Percentiles rank a stretch among this genome's conserved stretches.
Evolutionary conservation across 768 basidiomycete genomes (phyloP).

Genomic region (Lactifluus pinguis): DNA sequence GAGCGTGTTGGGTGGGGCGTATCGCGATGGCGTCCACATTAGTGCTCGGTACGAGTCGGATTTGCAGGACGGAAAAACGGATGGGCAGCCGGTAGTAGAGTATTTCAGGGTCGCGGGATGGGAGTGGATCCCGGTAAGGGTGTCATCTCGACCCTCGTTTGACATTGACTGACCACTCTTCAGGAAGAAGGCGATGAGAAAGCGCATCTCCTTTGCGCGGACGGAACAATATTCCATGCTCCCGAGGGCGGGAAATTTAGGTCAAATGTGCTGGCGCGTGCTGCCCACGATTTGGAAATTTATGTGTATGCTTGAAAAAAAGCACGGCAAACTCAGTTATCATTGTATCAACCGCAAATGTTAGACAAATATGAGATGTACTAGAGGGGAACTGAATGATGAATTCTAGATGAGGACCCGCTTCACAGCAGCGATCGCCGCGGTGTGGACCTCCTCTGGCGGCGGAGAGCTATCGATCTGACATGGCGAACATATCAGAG

Average conservation of each 20-base stretch:
- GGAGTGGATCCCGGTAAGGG: constrained; percentile 78
- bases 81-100: constrained; percentile 57
- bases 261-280: constrained; percentile 35
- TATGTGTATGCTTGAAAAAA: constrained; percentile 37
- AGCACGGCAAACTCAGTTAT: background rate
- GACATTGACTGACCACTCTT: constrained; percentile 1
- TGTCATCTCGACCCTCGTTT: background rate
- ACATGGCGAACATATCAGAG: background rate
- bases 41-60: constrained; percentile 36
- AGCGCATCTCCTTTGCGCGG: constrained; percentile 71
- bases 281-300: constrained; percentile 31
- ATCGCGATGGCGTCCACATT: constrained; percentile 66
- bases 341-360: background rate
- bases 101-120: constrained; percentile 72
- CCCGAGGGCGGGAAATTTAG: constrained; percentile 48
- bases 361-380: background rate
- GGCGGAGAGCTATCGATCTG: constrained; percentile 63
- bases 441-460: constrained; percentile 62
- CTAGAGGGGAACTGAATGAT: background rate
- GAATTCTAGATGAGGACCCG: constrained; percentile 31
- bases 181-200: constrained; percentile 51
- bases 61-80: constrained; percentile 36
- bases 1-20: constrained; percentile 57
- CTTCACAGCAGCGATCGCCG: constrained; percentile 46
- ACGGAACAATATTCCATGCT: constrained; percentile 65